Conservation (phyloP, 768 basidiomycete species). For the Symmetrospora coprosmae region DNA sequence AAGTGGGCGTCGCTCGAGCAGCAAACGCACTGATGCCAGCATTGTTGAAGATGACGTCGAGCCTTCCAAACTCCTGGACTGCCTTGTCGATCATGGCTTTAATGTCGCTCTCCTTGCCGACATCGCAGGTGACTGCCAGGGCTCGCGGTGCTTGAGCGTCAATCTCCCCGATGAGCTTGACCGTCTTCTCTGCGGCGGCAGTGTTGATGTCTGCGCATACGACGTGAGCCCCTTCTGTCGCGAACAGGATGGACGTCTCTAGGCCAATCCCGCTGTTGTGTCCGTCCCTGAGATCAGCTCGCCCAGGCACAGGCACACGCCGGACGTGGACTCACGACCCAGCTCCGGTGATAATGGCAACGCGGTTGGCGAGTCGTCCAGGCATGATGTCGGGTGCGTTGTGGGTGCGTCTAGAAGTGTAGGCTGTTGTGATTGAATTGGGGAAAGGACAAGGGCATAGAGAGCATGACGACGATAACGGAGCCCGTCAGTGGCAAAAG, state of each 20-base stretch:
- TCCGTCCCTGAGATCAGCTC: conserved; percentile 22
- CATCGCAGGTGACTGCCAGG: conserved; percentile 63
- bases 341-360: conserved; percentile 71
- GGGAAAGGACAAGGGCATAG: no score
- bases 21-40: conserved; percentile 16
- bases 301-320: no score
- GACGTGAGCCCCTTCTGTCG: conserved; percentile 75
- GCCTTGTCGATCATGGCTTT: conserved; percentile 66
- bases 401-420: no score
- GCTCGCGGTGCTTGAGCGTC: conserved; percentile 45
- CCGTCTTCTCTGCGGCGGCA: conserved; percentile 54
- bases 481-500: no score
- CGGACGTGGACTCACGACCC: conserved; percentile 69
- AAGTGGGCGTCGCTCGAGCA: no score
- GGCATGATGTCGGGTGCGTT: no score
- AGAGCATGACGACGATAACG: no score
- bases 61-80: conserved; percentile 70
- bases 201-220: conserved; percentile 77
- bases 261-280: conserved; percentile 74
- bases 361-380: conserved; percentile 39
- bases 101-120: conserved; percentile 72
- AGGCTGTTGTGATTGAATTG: no score
- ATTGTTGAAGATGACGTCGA: conserved; percentile 60
- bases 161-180: conserved; percentile 50
- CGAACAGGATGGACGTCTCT: conserved; percentile 88